Base-by-base conservation (phyloP, 176 grass and related monocot genomes). In the Pontederia crassipes region DNA sequence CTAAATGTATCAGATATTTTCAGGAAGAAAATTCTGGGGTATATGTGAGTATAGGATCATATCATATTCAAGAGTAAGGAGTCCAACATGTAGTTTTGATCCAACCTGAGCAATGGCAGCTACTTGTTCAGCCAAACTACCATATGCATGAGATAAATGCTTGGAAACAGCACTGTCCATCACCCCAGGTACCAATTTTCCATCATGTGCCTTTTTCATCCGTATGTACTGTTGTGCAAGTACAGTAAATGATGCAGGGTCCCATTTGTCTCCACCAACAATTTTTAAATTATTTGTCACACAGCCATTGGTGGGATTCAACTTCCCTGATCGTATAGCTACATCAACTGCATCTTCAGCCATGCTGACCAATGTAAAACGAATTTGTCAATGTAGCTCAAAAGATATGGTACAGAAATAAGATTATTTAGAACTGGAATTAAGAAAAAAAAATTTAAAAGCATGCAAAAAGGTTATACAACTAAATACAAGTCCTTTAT, bases 101-200 rank as follows among this genome's bases (percentile, higher is more conserved):
- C 63, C 11, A 27, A 97, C 92, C 92, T 97, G 87, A 29, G 92
- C 92, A 76, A 97, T 97, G 59, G 59, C 53, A 59, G 87, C 92
- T 52, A 97, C 92, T 62, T 62, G 74, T 85, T 85, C 78, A 61
- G 92, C 81, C 51, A 88, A 68, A 76, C 79, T 82, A 50, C 92
- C 92, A 85, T 97, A 97, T 53, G 81, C 87, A 70, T 91, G 92
- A 66, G 87, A 91, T 28, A 97, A 65, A 75, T 97, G 87, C 70
- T 97, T 91, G 0, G 87, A 88, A 76, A 91, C 11, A 75, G 75
- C 81, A 84, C 83, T 91, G 52, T 88, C 92, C 84, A 97, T 88
- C 68, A 59, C 71, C 55, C 84, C 87, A 81, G 92, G 92, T 88
- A 97, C 88, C 75, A 91, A 67, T 80, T 91, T 91, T 2, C 87